Conservation (phyloP, 306 rosid species). For the Dalbergia oliveri region DNA sequence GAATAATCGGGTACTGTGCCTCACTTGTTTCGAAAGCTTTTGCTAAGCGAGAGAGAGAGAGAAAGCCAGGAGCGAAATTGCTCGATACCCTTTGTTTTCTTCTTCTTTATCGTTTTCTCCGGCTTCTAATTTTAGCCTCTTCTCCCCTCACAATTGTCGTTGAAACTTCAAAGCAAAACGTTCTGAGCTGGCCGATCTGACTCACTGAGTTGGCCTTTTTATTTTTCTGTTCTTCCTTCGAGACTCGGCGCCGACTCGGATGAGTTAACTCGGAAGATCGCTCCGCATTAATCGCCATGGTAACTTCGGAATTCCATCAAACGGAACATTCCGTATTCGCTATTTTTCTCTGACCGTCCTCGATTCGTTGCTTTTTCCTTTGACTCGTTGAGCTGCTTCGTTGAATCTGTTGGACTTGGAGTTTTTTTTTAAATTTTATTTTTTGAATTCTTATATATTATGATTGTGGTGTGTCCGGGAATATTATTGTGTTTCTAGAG, state of each 20-base stretch:
- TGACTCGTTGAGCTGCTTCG: conserved; percentile 59
- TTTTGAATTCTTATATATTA: background rate
- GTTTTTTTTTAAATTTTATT: background rate
- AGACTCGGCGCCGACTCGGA: conserved; percentile 74
- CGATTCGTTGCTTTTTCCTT: conserved; percentile 49
- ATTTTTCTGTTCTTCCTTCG: conserved; percentile 27
- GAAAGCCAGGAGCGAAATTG: conserved; percentile 21
- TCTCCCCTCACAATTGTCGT: conserved; percentile 52
- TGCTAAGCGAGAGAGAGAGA: conserved; percentile 36
- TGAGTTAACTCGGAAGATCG: conserved; percentile 82
- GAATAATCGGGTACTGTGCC: conserved; percentile 36
- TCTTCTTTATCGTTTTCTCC: conserved; percentile 61
- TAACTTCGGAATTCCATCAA: conserved; percentile 46
- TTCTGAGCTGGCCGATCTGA: conserved; percentile 69
- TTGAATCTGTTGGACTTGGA: conserved; percentile 61
- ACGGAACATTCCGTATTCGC: conserved; percentile 5
- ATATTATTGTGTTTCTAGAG: conserved; percentile 25
- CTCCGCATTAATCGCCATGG: conserved; percentile 83
- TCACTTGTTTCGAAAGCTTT: conserved; percentile 30
- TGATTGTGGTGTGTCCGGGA: background rate
- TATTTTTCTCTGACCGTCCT: background rate
- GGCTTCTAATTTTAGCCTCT: conserved; percentile 58
- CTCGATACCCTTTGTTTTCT: conserved; percentile 56
- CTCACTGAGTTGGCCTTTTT: conserved; percentile 59
- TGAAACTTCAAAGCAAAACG: conserved; percentile 51